Evolutionary conservation across 2,329 filamentous ascomycete genomes (phyloP), one percentile per base, ranked within the genome.

Genomic region (Xylariaceae sp.): DNA sequence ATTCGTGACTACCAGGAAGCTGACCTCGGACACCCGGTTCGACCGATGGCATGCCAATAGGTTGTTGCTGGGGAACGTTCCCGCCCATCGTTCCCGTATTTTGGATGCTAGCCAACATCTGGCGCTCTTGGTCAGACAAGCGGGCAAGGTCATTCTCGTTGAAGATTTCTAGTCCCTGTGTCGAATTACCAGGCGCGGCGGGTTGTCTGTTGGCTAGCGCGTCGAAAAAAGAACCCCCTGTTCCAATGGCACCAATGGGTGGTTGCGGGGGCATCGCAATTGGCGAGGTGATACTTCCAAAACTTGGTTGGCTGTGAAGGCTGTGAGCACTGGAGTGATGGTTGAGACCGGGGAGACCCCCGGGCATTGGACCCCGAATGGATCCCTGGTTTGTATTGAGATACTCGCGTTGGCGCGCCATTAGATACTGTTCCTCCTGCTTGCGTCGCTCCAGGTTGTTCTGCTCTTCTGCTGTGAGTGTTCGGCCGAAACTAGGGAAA

Each of bases 261-360:
- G 78, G 58, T 71, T 81, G 72, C 31, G 68, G 64, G 13, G 61
- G 66, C 54, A 72, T 81, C 9, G 80, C 81, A 43, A 85, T 79
- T 2, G 90, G 89, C n/a, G 89, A 94, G 3, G 88, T 83, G 51
- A 98, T 94, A 65, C 87, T 96, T 15, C 91, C 89, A 60, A 93
- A 96, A 66, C 91, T 97, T 17, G 91, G 91, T 65, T 98, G 93
- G 61, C 89, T 96, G 60, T 98, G 93, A 44, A 98, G 76, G 60
- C 91, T 97, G 54, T 97, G 91, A 8, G 89, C 88, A 60, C 91
- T 97, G 1, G 89, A 90, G 60, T 97, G 90, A 59, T 97, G 93
- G 56, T 97, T 89, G 8, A 97, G 75, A 44, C 69, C 57, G 41
- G 71, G 57, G 42, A 74, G 70, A 34, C 72, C 72, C 39, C 72